Evolutionary conservation across 2,329 filamentous ascomycete species (phyloP).

Genomic region (Colletotrichum sp.): DNA sequence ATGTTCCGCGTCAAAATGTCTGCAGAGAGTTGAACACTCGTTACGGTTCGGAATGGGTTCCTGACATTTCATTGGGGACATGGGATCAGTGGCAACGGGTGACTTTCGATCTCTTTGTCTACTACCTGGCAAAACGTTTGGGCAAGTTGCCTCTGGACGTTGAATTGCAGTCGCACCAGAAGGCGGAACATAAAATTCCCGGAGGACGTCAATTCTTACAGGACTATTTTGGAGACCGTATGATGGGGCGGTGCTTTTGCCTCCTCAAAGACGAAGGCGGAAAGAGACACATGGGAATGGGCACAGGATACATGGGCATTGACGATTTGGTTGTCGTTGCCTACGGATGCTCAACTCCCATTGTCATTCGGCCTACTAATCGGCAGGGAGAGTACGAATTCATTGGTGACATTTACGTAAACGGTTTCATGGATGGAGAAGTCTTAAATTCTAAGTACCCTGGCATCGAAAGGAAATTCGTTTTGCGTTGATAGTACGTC

Average conservation of each 20-base stretch:
- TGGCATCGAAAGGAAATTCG: too few species aligned
- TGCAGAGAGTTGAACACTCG: too few species aligned
- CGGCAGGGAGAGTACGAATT: neutral
- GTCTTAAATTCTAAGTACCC: too few species aligned
- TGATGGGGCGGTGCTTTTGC: neutral
- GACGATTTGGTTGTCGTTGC: neutral
- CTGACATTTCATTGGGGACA: too few species aligned
- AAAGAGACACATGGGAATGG: rapidly evolving
- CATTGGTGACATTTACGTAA: neutral
- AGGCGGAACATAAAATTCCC: rapidly evolving
- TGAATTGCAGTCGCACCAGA: too few species aligned
- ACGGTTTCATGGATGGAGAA: neutral
- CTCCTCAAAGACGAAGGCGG: rapidly evolving
- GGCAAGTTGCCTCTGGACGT: too few species aligned
- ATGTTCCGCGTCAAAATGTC: neutral
- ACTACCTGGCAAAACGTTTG: rapidly evolving
- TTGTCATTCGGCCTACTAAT: rapidly evolving
- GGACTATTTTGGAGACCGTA: neutral
- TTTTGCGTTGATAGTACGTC: too few species aligned
- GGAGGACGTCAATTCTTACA: too few species aligned
- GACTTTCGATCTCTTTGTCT: too few species aligned
- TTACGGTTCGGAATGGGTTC: too few species aligned
- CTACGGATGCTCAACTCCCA: rapidly evolving
- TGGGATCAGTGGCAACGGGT: too few species aligned
- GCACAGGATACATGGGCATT: neutral